Evolutionary conservation across 2,329 filamentous ascomycete genomes (phyloP).

Genomic region (Claviceps capensis): DNA sequence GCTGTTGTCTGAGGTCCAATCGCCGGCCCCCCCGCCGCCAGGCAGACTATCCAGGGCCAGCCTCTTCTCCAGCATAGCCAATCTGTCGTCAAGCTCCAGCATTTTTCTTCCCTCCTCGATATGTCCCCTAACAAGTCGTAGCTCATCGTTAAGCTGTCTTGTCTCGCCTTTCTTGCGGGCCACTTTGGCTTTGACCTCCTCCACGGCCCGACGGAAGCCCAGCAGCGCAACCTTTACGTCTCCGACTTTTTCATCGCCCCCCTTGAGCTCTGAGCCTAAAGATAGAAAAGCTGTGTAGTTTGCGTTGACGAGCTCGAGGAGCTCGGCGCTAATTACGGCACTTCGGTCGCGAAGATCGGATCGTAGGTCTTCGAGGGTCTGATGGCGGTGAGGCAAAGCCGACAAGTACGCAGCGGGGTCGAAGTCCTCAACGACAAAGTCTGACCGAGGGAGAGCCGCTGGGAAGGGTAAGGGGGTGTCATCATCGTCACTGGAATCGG

Average conservation of each 20-base stretch:
- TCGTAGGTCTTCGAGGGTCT: conserved; percentile 88
- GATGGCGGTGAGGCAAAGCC: conserved; percentile 72
- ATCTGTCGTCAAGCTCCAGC: conserved; percentile 51
- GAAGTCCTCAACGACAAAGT: conserved; percentile 70
- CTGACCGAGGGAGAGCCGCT: conserved; percentile 62
- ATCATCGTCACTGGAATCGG: conserved; percentile 21
- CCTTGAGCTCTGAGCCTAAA: conserved; percentile 65
- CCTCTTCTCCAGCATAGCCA: conserved; percentile 48
- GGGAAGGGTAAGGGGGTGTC: conserved; percentile 76
- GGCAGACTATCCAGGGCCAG: conserved; percentile 38
- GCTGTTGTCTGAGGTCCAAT: conserved; percentile 19
- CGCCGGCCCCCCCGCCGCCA: conserved; percentile 3
- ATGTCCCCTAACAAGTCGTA: conserved; percentile 46
- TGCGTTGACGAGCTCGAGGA: conserved; percentile 86
- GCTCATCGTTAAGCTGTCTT: conserved; percentile 47
- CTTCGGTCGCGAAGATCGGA: conserved; percentile 72
- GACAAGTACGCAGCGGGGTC: conserved; percentile 69
- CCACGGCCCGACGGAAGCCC: conserved; percentile 72
- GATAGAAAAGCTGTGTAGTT: conserved; percentile 89
- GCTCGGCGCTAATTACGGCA: conserved; percentile 66
- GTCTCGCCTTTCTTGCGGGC: conserved; percentile 50
- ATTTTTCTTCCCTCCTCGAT: conserved; percentile 49
- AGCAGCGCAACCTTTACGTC: conserved; percentile 78
- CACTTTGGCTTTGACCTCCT: conserved; percentile 56
- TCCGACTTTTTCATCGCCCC: conserved; percentile 84